Percentiles rank a stretch among this genome's conserved stretches.
phyloP scores from a whole-genome alignment of 1,139 yeast genomes.

The Hanseniaspora uvarum region DNA sequence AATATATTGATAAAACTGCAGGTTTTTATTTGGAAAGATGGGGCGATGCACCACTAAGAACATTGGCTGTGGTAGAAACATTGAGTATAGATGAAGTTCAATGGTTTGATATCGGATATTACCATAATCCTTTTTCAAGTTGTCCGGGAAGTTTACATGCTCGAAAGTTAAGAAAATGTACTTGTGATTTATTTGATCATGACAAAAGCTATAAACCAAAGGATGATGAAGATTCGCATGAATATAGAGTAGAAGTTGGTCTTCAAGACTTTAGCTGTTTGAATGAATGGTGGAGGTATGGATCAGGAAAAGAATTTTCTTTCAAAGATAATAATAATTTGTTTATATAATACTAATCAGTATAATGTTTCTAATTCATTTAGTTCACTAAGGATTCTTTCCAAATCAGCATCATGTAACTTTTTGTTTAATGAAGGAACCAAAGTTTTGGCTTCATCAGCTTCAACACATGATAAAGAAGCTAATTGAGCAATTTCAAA shows the following conservation, averaged over 20 bases:
- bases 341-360: slow-evolving; percentile 18
- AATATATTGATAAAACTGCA: slow-evolving; percentile 58
- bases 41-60: slow-evolving; percentile 98
- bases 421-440: slow-evolving; percentile 77
- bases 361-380: slow-evolving; percentile 50
- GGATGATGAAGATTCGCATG: slow-evolving; percentile 17
- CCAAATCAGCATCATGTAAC: slow-evolving; percentile 78
- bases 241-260: slow-evolving; percentile 45
- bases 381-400: slow-evolving; percentile 74
- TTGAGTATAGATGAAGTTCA: slow-evolving; percentile 63
- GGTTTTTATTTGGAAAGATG: slow-evolving; percentile 89
- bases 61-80: slow-evolving; percentile 60
- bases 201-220: slow-evolving; percentile 42
- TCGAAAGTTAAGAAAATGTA: slow-evolving; percentile 52
- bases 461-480: slow-evolving; percentile 87
- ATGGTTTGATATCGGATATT: slow-evolving; percentile 84
- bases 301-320: slow-evolving; percentile 38
- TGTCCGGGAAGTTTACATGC: slow-evolving; percentile 58
- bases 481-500: slow-evolving; percentile 94
- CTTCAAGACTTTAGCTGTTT: slow-evolving; percentile 59
- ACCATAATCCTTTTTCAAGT: slow-evolving; percentile 69
- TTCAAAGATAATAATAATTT: background rate
- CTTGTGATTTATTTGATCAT: slow-evolving; percentile 36
- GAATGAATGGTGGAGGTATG: slow-evolving; percentile 77
- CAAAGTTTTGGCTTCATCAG: slow-evolving; percentile 91